Evolutionary conservation across 148 eudicot species (phyloP), one percentile per base, ranked within the genome.

Genomic region (Beta vulgaris): DNA sequence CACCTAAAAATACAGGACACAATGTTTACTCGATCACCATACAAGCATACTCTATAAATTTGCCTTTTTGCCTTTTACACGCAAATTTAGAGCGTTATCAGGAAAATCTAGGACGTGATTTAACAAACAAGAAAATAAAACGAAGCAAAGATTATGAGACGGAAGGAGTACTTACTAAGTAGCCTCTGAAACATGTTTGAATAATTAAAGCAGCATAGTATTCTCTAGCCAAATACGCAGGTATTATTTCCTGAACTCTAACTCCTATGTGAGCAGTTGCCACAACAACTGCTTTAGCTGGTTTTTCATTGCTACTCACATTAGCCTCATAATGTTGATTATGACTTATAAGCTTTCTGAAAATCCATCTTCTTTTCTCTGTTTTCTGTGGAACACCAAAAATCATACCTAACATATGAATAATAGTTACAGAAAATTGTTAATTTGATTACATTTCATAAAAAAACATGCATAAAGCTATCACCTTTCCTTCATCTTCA

Each of bases 171-270:
- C 76, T 87, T 80, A 90, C 98, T 58, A 93, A 80, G 80, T 90
- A 91, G 67, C 95, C 95, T 86, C 97, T 87, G 81, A 93, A 93
- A 63, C 89, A 85, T 36, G 97, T 88, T 80, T 93, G 98, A 76
- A 93, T 91, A 62, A 91, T 61, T 37, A 78, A 77, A 63, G 98
- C 97, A 21, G 97, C 98, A 78, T 68, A 54, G 26, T 90, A 84
- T 68, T 88, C 87, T 72, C 79, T 77, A 58, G 71, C 68, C n/a
- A 77, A 79, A 76, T 18, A 19, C 26, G 87, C 77, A 60, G 82
- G 76, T 55, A 78, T 77, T 44, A 85, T 68, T 49, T 86, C 36
- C 57, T 84, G 80, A 64, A 84, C 81, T 35, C 81, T 88, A 43
- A 74, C 81, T 4, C 87, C 88, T 0, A 85, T 91, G 54, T 86